Base-by-base conservation (phyloP, 2,329 filamentous ascomycete genomes). In the Aspergillus ibericus region DNA sequence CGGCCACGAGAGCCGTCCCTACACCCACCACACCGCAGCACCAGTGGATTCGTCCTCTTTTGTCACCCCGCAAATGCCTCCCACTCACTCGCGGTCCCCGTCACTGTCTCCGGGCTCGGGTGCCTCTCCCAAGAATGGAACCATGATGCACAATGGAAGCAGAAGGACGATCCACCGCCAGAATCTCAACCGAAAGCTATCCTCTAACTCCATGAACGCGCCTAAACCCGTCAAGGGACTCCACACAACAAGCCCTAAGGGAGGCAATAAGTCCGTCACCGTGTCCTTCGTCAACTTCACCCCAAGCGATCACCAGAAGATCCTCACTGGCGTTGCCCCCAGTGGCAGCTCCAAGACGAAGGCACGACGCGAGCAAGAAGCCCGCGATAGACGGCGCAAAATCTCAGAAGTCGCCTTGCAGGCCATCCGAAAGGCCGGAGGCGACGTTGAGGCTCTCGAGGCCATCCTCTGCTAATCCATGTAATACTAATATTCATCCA, bases 341-440 rank as follows among this genome's bases (percentile, higher is more conserved):
- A 93, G 89, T 64, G 95, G 95, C 9, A 92, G 88, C 66, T 90
- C 86, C 65, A 98, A 98, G 83, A 98, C 95, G 8, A 97, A 97
- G 73, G 92, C 92, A n/a, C 80, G 92, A 56, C 81, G 95, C 52
- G 93, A 98, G 75, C 90, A 91, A 73, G 93, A 97, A 78, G 91
- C 91, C 1, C 81, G 84, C 54, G 93, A 97, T 70, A 88, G 88
- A 75, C 81, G 90, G 67, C 78, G 76, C 58, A 76, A 77, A 63
- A 61, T 78, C 34, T 75, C 74, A 51, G 76, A 78, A 58, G 76
- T 75, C 56, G 76, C 76, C 34, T 67, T 78, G 54, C 70, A 73
- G 51, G 78, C 78, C 48, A 77, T 80, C 46, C 72, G 73, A 55
- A 77, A 71, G 59, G 78, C 78, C 36, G 78, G 78, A 16, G 78